Evolutionary conservation across 768 basidiomycete genomes (phyloP), one percentile per base, ranked within the genome.

Genomic region (Trametes punicea): DNA sequence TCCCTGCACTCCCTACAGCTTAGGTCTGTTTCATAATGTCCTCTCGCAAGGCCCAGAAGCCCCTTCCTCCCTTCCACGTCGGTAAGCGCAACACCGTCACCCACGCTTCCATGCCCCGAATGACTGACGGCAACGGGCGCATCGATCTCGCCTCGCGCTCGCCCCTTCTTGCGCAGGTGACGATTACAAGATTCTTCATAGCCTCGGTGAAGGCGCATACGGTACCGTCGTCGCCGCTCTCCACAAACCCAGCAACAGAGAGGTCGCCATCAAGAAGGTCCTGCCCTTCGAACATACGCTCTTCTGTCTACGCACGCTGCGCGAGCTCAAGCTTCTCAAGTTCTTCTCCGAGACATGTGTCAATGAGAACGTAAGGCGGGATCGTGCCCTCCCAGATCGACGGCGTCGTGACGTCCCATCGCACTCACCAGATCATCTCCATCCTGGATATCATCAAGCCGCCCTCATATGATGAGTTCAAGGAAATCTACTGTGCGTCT

Each of bases 191-290:
- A 71, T 90, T 57, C 74, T 90, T 66, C 81, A 88, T 67, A 76
- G 81, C 52, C 84, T 93, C 54, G 90, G 88, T 42, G 89, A 91
- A 74, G 89, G 93, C 51, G 90, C 92, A 44, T 93, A 94, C 67
- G 94, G 93, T 27, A 91, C 88, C 20, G 93, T 97, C 46, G 90
- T 82, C 53, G 90, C 93, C 52, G 95, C 94, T 30, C 74, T 88
- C 33, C 93, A 97, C 73, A 82, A 83, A 63, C 88, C 90, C 5
- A 83, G 85, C 7, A 83, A 86, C 29, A 83, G 84, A 57, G 83
- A 91, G 69, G 93, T 98, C 15, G 95, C 94, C 39, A 95, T 96
- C 75, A 98, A 96, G 81, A 93, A 92, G 74, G 88, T 97, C 65
- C 83, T 90, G 38, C 94, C 93, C 8, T 96, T 97, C 71, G 94